These are phyloP conservation scores for Cryomyces minteri DNA, from an alignment of 495 filamentous ascomycete species.

Conservation along the genomic window DNA sequence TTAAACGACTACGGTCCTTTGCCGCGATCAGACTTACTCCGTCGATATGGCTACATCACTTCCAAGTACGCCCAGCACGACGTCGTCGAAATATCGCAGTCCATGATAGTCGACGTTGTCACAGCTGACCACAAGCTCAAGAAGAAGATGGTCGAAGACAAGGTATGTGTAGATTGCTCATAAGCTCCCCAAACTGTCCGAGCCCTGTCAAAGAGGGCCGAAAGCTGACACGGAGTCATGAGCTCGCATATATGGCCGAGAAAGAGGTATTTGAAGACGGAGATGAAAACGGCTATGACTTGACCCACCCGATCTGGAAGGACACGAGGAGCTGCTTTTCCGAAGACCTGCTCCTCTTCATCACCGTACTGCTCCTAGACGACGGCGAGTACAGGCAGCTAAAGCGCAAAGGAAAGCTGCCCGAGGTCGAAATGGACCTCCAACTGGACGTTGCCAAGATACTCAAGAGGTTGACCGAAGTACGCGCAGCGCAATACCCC, in stretches of 20 bases:
- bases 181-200: constrained; percentile 19
- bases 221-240: background rate
- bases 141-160: constrained; percentile 12
- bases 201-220: constrained; percentile 5
- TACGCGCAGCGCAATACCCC: constrained; percentile 32
- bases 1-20: constrained; percentile 86
- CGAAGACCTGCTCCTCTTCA: constrained; percentile 30
- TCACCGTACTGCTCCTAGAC: constrained; percentile 27
- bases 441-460: constrained; percentile 22
- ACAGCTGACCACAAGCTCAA: constrained; percentile 23
- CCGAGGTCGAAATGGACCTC: constrained; percentile 24
- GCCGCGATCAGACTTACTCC: constrained; percentile 61
- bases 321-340: constrained; percentile 21
- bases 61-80: constrained; percentile 57
- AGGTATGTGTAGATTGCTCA: background rate
- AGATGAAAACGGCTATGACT: constrained; percentile 24
- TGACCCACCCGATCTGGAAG: constrained; percentile 21
- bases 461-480: constrained; percentile 16
- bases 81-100: constrained; percentile 57
- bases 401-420: constrained; percentile 29
- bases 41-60: constrained; percentile 81
- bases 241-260: constrained; percentile 30
- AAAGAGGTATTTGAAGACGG: constrained; percentile 31
- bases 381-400: constrained; percentile 11
- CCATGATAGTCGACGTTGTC: constrained; percentile 31